A percentile compares a stretch with the other conserved stretches of the same genome.
These are phyloP conservation scores for Prosopis cineraria DNA, from an alignment of 306 rosid species.

Conservation along the genomic window DNA sequence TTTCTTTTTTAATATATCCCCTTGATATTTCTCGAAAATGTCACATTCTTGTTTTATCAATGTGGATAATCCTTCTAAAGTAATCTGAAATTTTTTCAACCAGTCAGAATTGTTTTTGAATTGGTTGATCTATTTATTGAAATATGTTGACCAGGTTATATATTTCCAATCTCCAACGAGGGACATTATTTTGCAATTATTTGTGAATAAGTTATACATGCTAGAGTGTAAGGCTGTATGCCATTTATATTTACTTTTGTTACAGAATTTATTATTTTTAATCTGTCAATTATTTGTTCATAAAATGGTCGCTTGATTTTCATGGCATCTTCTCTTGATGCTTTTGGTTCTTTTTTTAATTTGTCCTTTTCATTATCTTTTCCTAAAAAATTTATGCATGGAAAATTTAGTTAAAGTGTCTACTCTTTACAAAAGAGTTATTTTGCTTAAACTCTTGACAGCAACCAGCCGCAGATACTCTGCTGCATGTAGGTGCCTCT, in stretches of 20 bases:
- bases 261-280: background rate
- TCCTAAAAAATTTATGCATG: background rate
- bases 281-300: slow-evolving; percentile 16
- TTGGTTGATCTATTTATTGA: background rate
- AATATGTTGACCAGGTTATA: background rate
- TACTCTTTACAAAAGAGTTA: slow-evolving; percentile 20
- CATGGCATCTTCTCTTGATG: background rate
- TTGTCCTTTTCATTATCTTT: background rate
- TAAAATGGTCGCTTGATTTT: background rate
- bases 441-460: slow-evolving; percentile 56
- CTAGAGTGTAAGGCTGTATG: background rate
- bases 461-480: slow-evolving; percentile 41
- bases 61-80: background rate
- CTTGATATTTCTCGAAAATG: background rate
- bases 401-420: slow-evolving; percentile 2
- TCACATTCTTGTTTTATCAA: background rate
- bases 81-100: background rate
- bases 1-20: background rate
- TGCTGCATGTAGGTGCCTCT: slow-evolving; percentile 43
- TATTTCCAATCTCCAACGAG: background rate
- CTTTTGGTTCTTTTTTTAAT: background rate
- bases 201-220: background rate
- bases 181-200: background rate
- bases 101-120: background rate
- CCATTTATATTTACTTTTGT: background rate